Evolutionary conservation across 2,329 filamentous ascomycete genomes (phyloP).

Genomic region (Colletotrichum orbiculare): DNA sequence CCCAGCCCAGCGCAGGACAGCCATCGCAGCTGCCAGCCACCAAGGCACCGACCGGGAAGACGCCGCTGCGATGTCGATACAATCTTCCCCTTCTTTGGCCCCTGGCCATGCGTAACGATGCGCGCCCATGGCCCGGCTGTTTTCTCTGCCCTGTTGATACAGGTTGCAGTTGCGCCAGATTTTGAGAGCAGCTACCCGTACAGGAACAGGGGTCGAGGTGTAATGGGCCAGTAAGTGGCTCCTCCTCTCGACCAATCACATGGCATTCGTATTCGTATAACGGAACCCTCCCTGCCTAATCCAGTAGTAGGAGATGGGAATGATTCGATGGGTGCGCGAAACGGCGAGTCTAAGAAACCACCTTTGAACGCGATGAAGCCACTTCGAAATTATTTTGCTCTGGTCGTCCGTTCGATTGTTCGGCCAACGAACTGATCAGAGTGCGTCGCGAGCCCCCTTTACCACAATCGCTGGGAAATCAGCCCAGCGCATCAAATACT

Average conservation of each 20-base stretch:
- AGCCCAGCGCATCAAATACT: not conserved
- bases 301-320: constrained; percentile 21
- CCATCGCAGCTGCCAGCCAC: not conserved
- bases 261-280: constrained; percentile 37
- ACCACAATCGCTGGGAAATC: constrained; percentile 1
- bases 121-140: not conserved
- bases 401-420: constrained; percentile 14
- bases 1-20: no score
- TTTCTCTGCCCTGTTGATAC: not conserved
- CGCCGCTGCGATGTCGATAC: not conserved
- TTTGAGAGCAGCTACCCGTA: not conserved
- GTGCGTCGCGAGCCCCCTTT: not conserved
- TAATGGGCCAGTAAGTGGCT: constrained; percentile 25
- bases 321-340: constrained; percentile 33
- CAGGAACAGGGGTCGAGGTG: constrained; percentile 8
- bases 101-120: not conserved
- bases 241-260: constrained; percentile 27
- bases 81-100: constrained; percentile 2
- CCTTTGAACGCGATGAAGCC: constrained; percentile 29
- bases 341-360: constrained; percentile 21
- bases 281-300: constrained; percentile 25
- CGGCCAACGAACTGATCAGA: no score
- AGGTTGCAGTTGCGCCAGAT: constrained; percentile 26
- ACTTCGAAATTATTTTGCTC: constrained; percentile 22
- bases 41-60: not conserved